A percentile compares a stretch with the other conserved stretches of the same genome.
Evolutionary conservation across 345 rosid genomes (phyloP).

Genomic region (Lepidium sativum): DNA sequence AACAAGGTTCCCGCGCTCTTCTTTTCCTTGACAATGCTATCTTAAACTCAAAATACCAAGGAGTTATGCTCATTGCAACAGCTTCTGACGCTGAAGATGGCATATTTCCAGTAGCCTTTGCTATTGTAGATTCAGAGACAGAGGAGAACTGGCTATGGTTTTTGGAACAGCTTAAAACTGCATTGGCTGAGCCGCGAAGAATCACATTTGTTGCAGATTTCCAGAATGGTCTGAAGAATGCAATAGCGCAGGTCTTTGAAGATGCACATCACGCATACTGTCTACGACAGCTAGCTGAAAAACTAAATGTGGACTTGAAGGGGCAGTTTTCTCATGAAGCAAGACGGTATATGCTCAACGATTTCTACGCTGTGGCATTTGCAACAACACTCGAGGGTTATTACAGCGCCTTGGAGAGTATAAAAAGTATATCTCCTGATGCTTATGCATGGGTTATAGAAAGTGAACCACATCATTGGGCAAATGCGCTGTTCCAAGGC

Average conservation of each 20-base stretch:
- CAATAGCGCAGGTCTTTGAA: constrained; percentile 58
- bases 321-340: constrained; percentile 95
- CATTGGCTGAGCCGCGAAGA: constrained; percentile 39
- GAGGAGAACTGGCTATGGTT: constrained; percentile 94
- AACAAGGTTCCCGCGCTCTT: constrained; percentile 85
- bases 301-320: constrained; percentile 58
- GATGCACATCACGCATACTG: constrained; percentile 77
- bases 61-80: constrained; percentile 59
- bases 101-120: constrained; percentile 74
- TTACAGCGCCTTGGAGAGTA: constrained; percentile 47
- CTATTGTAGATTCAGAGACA: constrained; percentile 69
- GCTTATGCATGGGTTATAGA: constrained; percentile 76
- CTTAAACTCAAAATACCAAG: constrained; percentile 79
- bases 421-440: constrained; percentile 68
- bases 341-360: constrained; percentile 68
- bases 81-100: constrained; percentile 80
- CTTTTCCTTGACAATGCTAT: constrained; percentile 67
- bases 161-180: constrained; percentile 57
- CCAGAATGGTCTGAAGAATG: constrained; percentile 60
- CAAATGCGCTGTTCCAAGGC: constrained; percentile 66
- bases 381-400: constrained; percentile 57
- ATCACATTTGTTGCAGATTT: constrained; percentile 81
- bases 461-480: constrained; percentile 91
- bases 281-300: constrained; percentile 71
- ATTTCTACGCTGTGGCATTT: constrained; percentile 72